These are phyloP conservation scores for Urtica urens DNA, from an alignment of 306 rosid species.

Conservation along the genomic window DNA sequence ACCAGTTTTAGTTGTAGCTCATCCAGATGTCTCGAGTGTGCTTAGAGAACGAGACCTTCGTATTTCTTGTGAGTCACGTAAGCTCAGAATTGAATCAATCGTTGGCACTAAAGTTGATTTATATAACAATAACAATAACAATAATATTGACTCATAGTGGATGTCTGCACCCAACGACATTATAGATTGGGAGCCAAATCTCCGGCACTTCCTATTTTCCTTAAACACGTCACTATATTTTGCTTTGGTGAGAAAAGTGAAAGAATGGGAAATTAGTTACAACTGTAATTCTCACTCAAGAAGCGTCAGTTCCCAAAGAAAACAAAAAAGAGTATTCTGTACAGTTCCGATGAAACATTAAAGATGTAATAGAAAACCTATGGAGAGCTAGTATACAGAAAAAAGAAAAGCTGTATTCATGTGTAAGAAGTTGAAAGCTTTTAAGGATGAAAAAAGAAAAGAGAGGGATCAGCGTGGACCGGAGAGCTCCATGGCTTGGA, in stretches of 20 bases:
- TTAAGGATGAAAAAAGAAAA: not conserved
- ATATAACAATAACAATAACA: too few relatives aligned
- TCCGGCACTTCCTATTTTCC: not conserved
- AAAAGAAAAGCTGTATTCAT: constrained; percentile 33
- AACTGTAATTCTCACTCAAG: constrained; percentile 23
- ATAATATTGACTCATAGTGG: too few relatives aligned
- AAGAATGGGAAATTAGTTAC: not conserved
- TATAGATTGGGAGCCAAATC: not conserved
- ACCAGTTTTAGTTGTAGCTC: too few relatives aligned
- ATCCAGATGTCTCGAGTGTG: too few relatives aligned
- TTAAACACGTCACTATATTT: not conserved
- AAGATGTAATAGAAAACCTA: too few relatives aligned
- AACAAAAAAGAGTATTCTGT: constrained; percentile 39
- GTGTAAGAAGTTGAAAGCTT: constrained; percentile 21
- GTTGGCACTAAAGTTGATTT: too few relatives aligned
- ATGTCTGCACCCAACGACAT: not conserved
- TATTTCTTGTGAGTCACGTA: too few relatives aligned
- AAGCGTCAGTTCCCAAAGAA: constrained; percentile 20
- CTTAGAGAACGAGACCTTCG: too few relatives aligned
- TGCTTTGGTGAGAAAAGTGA: not conserved
- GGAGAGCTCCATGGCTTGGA: constrained; percentile 96
- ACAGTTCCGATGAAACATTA: constrained; percentile 44
- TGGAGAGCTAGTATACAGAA: constrained; percentile 21
- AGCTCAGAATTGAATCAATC: too few relatives aligned
- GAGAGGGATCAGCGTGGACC: constrained; percentile 58